These are phyloP conservation scores for Dissophora globulifera DNA, from an alignment of 192 early-diverging fungal species.

Conservation along the genomic window DNA sequence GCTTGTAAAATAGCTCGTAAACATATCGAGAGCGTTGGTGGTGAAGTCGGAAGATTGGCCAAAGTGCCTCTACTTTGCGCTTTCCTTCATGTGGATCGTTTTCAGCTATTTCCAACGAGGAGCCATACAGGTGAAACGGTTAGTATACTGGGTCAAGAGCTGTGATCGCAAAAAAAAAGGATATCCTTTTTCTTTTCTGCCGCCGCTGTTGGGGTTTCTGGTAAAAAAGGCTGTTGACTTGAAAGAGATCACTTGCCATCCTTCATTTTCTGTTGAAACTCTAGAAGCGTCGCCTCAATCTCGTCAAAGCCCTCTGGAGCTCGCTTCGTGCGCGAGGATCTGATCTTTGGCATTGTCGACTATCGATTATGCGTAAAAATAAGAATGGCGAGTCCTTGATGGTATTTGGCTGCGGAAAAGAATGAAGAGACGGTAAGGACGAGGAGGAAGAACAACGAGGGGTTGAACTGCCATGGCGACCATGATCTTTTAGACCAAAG, in stretches of 20 bases:
- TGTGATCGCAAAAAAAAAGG: background rate
- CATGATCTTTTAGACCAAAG: too few species aligned
- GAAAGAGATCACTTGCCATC: constrained; percentile 74
- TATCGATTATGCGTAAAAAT: background rate
- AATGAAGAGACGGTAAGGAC: background rate
- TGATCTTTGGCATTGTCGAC: constrained; percentile 77
- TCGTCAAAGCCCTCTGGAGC: constrained; percentile 96
- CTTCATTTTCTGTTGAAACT: constrained; percentile 94
- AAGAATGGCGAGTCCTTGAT: too few species aligned
- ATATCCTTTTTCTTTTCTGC: too few species aligned
- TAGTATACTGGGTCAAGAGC: background rate
- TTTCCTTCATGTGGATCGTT: constrained; percentile 95
- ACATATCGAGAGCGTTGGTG: constrained; percentile 98
- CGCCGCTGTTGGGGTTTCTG: too few species aligned
- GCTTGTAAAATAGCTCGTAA: constrained; percentile 96
- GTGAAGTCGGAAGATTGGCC: constrained; percentile 96
- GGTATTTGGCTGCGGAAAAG: background rate
- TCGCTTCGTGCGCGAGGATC: constrained; percentile 79
- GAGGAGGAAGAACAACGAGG: background rate
- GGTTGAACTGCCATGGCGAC: too few species aligned
- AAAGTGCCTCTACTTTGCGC: constrained; percentile 90
- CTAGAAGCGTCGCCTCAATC: constrained; percentile 91
- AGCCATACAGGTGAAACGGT: background rate
- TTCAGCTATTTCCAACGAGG: constrained; percentile 73
- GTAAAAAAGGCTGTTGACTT: too few species aligned